Base-by-base conservation (phyloP, 2,329 filamentous ascomycete species). In the Trichoderma sp. region DNA sequence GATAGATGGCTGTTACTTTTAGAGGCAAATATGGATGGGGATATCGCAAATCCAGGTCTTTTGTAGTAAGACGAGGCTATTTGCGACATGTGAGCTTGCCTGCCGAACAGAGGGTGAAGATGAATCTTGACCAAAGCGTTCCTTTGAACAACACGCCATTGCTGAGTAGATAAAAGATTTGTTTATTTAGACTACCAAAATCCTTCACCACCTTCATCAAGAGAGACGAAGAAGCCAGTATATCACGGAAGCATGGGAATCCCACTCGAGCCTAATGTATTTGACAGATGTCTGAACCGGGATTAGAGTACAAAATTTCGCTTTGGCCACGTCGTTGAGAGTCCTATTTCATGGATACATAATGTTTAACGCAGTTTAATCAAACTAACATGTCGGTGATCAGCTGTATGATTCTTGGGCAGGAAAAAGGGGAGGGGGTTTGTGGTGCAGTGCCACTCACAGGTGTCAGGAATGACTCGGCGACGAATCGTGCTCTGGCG, bases 381-480 rank as follows among this genome's bases (percentile, higher is more conserved):
- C 83, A 79, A 84, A 84, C 83, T 84, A 62, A 2, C n/a, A 4
- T 12, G n/a, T 6, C 16, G 11, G 8, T 29, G 9, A 27, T 38
- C 35, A 67, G 64, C n/a, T n/a, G 24, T 24, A 16, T 14, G 6
- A 7, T n/a, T n/a, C 21, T 21, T 31, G 16, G n/a, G 6, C 12
- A 18, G n/a, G n/a, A 1, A 33, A 21, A 38, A 14, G 9, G 14
- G 31, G 29, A 45, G 6, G 4, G 4, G 6, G 3, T 7, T 2
- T 45, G 18, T 50, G 9, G 29, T 4, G 16, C 24, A 38, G 16
- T 2, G 5, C 38, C 38, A 71, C 59, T 83, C 89, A 97, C 94
- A 76, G 96, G 97, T 83, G 96, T 98, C 85, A 99, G 87, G 90
- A 99, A 99, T 76, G 97, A 98, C 86, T 99, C 97, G 65, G 97